phyloP scores from a whole-genome alignment of 768 basidiomycete genomes.

The Panellus pusillus region DNA sequence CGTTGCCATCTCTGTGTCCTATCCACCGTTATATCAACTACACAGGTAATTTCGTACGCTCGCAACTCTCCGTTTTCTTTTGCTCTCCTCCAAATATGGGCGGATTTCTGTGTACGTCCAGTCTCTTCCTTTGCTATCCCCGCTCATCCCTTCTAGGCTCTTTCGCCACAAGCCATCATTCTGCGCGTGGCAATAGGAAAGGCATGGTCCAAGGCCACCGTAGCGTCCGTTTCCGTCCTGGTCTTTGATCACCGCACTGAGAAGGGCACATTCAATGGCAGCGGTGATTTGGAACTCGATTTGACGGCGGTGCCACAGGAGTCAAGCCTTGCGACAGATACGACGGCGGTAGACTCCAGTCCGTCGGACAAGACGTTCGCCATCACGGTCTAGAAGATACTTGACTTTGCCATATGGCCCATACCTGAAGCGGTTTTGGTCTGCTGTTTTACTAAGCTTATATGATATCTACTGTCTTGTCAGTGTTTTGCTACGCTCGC shows the following conservation, averaged over 20 bases:
- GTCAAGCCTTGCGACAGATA: constrained; percentile 14
- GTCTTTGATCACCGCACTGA: constrained; percentile 19
- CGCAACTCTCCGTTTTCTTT: constrained; percentile 26
- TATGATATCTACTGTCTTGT: constrained; percentile 6
- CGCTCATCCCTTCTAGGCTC: constrained; percentile 6
- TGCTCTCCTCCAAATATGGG: constrained; percentile 32
- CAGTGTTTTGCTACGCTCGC: constrained; percentile 2
- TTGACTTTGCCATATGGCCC: background rate
- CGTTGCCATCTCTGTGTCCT: background rate
- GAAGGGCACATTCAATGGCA: constrained; percentile 9
- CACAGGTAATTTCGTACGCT: constrained; percentile 25
- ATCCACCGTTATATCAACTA: too few species aligned
- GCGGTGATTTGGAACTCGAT: constrained; percentile 11
- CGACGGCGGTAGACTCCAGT: constrained; percentile 15
- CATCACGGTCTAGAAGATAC: constrained; percentile 4
- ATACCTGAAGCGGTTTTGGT: constrained; percentile 14
- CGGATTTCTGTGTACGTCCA: constrained; percentile 32
- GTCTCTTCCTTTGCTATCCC: background rate
- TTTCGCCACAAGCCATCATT: constrained; percentile 24
- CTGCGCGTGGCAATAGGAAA: constrained; percentile 22
- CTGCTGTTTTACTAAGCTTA: constrained; percentile 10
- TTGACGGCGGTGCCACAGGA: constrained; percentile 8
- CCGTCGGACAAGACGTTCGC: constrained; percentile 7
- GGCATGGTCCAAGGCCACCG: constrained; percentile 20
- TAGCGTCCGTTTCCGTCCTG: constrained; percentile 17